Percentiles rank a stretch among this genome's conserved stretches.
phyloP scores from a whole-genome alignment of 2,329 filamentous ascomycete genomes.

The Nemania serpens region DNA sequence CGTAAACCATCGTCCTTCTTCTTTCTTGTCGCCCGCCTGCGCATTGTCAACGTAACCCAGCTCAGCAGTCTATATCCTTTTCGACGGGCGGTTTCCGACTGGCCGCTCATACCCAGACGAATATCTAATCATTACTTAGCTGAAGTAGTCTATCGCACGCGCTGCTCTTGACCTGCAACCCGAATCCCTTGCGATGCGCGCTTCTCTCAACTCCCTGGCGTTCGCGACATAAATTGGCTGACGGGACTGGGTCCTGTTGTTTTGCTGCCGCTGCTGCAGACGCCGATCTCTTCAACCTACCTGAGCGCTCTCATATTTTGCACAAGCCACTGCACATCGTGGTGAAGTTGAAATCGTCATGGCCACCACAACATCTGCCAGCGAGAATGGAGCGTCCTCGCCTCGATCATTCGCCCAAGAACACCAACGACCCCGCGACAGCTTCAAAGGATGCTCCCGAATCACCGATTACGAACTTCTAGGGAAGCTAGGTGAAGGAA shows the following conservation, averaged over 20 bases:
- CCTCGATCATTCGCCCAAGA: conserved; percentile 62
- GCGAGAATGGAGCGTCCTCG: conserved; percentile 48
- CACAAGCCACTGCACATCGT: neutral
- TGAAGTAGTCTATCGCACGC: neutral
- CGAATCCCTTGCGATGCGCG: conserved; percentile 18
- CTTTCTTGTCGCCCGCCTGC: conserved; percentile 4
- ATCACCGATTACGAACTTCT: conserved; percentile 80
- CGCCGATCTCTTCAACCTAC: neutral
- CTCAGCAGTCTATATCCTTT: neutral
- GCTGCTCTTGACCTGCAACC: neutral
- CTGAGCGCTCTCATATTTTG: neutral
- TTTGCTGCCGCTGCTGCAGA: neutral
- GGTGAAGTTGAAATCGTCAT: neutral
- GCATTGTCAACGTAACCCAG: neutral
- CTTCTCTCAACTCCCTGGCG: neutral
- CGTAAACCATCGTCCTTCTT: neutral
- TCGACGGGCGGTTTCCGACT: too few species aligned
- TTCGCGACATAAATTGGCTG: conserved; percentile 9
- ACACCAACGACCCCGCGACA: conserved; percentile 59
- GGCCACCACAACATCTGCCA: conserved; percentile 24
- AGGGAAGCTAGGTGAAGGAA: conserved; percentile 89
- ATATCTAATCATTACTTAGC: too few species aligned
- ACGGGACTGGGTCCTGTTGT: neutral
- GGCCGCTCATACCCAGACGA: too few species aligned
- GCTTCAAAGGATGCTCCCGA: conserved; percentile 83